A percentile compares a stretch with the other conserved stretches of the same genome.
Evolutionary conservation across 495 filamentous ascomycete genomes (phyloP).

Genomic region (Penicillium ucsense): DNA sequence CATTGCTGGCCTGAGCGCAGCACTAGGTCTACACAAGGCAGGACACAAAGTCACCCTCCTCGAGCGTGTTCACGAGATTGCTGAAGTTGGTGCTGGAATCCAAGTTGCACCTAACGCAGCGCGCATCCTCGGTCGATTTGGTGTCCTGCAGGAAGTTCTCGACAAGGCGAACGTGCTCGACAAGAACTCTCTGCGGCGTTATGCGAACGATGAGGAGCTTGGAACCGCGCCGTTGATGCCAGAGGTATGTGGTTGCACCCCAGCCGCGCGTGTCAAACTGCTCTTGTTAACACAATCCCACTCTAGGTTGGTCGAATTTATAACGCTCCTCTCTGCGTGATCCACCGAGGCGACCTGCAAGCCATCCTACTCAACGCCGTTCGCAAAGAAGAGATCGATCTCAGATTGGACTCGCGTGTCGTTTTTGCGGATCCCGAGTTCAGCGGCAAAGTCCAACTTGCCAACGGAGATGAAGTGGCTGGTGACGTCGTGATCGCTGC

Average conservation of each 20-base stretch:
- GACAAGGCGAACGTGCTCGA: neutral
- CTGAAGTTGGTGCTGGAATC: slow-evolving; percentile 39
- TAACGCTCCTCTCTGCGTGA: slow-evolving; percentile 41
- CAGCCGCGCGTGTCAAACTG: slow-evolving; percentile 13
- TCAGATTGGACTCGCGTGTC: neutral
- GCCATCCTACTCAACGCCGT: slow-evolving; percentile 30
- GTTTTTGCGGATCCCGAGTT: slow-evolving; percentile 1
- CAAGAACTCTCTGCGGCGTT: too few relatives aligned
- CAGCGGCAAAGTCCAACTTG: neutral
- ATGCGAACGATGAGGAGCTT: too few relatives aligned
- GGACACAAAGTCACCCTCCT: slow-evolving; percentile 23
- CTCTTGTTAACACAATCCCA: slow-evolving; percentile 19
- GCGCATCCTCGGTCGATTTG: slow-evolving; percentile 29
- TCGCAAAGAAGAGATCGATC: slow-evolving; percentile 5
- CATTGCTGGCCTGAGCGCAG: neutral
- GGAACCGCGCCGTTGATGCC: neutral
- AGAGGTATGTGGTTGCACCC: slow-evolving; percentile 9
- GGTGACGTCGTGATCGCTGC: slow-evolving; percentile 5
- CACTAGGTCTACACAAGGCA: slow-evolving; percentile 12
- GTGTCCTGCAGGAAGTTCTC: slow-evolving; percentile 3
- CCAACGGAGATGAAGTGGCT: neutral
- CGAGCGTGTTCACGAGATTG: slow-evolving; percentile 10
- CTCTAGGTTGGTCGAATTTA: slow-evolving; percentile 23
- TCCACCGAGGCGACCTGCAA: slow-evolving; percentile 48
- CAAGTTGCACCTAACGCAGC: slow-evolving; percentile 43